Evolutionary conservation across 1,284 basidiomycete species (phyloP).

Genomic region (Cerioporus squamosus): DNA sequence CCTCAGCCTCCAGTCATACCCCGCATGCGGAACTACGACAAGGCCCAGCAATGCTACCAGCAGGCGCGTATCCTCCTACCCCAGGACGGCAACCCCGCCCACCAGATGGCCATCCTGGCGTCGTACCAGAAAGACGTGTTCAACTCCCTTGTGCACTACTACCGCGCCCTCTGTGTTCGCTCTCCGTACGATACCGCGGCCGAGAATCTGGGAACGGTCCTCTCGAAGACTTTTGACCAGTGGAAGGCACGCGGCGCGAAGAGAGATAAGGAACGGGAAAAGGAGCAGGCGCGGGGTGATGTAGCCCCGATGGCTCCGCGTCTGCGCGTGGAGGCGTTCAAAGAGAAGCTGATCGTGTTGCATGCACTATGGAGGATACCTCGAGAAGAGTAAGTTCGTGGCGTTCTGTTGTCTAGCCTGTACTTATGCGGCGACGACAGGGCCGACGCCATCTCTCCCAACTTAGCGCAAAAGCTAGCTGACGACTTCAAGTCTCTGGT

Average conservation of each 20-base stretch:
- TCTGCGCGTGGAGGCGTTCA: conserved; percentile 62
- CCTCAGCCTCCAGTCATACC: conserved; percentile 38
- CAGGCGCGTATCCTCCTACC: conserved; percentile 85
- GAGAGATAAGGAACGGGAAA: conserved; percentile 43
- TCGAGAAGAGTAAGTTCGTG: conserved; percentile 57
- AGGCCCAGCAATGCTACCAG: conserved; percentile 82
- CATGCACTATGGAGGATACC: conserved; percentile 73
- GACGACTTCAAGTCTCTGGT: conserved; percentile 64
- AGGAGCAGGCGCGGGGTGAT: conserved; percentile 36
- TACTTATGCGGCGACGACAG: conserved; percentile 21
- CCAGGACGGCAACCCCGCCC: conserved; percentile 86
- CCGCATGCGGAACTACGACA: conserved; percentile 64
- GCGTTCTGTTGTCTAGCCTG: conserved; percentile 1
- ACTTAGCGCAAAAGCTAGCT: conserved; percentile 49
- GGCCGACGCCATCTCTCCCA: conserved; percentile 50
- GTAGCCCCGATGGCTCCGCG: conserved; percentile 41
- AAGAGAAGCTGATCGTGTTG: conserved; percentile 72
- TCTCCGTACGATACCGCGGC: conserved; percentile 88
- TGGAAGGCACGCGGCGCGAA: conserved; percentile 46
- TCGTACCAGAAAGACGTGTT: conserved; percentile 87
- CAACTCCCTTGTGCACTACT: conserved; percentile 84
- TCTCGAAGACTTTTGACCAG: conserved; percentile 68
- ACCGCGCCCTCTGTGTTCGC: conserved; percentile 87
- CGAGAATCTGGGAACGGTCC: conserved; percentile 80
- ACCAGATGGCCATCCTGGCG: conserved; percentile 93